A percentile compares a stretch with the other conserved stretches of the same genome.
phyloP scores from a whole-genome alignment of 2,329 filamentous ascomycete species.

The Fusarium equiseti region DNA sequence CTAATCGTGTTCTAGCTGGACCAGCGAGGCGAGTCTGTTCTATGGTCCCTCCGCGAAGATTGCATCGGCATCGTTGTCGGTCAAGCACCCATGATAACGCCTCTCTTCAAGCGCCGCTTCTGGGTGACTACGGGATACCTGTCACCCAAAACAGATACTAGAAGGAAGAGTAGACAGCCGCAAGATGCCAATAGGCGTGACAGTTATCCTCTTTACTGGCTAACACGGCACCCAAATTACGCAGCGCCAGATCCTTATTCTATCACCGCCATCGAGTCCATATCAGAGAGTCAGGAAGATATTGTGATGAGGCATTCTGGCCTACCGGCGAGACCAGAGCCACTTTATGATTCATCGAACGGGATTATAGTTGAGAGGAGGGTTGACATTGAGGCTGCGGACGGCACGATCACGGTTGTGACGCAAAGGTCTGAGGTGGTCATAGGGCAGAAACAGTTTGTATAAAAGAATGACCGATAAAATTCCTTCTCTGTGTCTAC shows the following conservation, averaged over 20 bases:
- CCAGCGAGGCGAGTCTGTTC: conserved; percentile 43
- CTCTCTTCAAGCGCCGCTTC: conserved; percentile 45
- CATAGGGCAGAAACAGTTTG: neutral
- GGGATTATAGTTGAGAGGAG: conserved; percentile 19
- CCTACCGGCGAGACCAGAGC: neutral
- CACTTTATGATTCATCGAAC: neutral
- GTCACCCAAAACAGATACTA: neutral
- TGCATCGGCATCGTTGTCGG: conserved; percentile 54
- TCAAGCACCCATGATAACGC: conserved; percentile 53
- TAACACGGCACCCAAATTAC: neutral
- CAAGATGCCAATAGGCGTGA: neutral
- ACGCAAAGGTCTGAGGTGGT: conserved; percentile 3
- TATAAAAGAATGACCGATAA: too few relatives aligned
- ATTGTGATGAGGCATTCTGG: conserved; percentile 5
- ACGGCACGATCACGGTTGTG: neutral
- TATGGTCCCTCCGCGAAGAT: conserved; percentile 56
- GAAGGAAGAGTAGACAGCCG: neutral
- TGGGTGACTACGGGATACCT: conserved; percentile 30
- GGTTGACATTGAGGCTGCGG: conserved; percentile 15
- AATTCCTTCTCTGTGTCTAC: too few relatives aligned
- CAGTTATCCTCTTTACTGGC: conserved; percentile 15
- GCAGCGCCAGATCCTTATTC: conserved; percentile 4
- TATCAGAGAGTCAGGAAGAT: conserved; percentile 29
- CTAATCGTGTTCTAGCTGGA: conserved; percentile 11
- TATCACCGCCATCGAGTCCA: neutral